A percentile compares a stretch with the other conserved stretches of the same genome.
These are phyloP conservation scores for Collybia sordida DNA, from an alignment of 768 basidiomycete species.

Conservation along the genomic window DNA sequence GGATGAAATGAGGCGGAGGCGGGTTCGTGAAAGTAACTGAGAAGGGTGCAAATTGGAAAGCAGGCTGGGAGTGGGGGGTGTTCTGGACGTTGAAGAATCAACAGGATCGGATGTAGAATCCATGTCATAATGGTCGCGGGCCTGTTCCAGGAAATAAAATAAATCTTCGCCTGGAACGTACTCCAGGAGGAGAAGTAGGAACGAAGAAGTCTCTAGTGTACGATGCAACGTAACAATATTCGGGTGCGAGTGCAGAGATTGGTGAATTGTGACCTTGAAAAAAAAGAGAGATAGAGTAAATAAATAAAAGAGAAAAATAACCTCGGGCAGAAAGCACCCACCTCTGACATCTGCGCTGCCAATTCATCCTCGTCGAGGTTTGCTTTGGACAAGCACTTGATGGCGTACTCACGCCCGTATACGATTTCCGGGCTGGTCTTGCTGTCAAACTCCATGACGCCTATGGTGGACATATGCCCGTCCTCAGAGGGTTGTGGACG, in stretches of 20 bases:
- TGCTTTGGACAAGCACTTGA: slow-evolving; percentile 94
- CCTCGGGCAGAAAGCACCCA: too few species aligned
- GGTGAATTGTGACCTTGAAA: slow-evolving; percentile 85
- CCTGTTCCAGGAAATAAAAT: slow-evolving; percentile 97
- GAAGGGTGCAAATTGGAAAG: slow-evolving; percentile 79
- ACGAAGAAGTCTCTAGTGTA: slow-evolving; percentile 89
- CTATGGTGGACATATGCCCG: slow-evolving; percentile 56
- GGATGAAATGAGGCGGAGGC: slow-evolving; percentile 89
- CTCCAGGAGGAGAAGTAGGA: slow-evolving; percentile 90
- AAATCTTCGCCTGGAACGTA: slow-evolving; percentile 96
- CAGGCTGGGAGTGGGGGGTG: slow-evolving; percentile 92
- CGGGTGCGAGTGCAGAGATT: slow-evolving; percentile 84
- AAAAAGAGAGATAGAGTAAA: slow-evolving; percentile 7
- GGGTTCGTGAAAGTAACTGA: slow-evolving; percentile 81
- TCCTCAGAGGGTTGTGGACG: slow-evolving; percentile 50
- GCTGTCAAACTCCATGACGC: slow-evolving; percentile 54
- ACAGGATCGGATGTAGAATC: slow-evolving; percentile 33
- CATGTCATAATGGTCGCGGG: slow-evolving; percentile 79
- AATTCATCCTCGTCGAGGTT: slow-evolving; percentile 89
- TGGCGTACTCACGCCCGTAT: slow-evolving; percentile 86
- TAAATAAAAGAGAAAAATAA: slow-evolving; percentile 15
- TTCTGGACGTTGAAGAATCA: slow-evolving; percentile 51
- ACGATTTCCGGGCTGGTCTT: slow-evolving; percentile 32
- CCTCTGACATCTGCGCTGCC: slow-evolving; percentile 89
- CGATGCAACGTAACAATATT: slow-evolving; percentile 95